Conservation (phyloP, 345 rosid species). For the Luvunga scandens region DNA sequence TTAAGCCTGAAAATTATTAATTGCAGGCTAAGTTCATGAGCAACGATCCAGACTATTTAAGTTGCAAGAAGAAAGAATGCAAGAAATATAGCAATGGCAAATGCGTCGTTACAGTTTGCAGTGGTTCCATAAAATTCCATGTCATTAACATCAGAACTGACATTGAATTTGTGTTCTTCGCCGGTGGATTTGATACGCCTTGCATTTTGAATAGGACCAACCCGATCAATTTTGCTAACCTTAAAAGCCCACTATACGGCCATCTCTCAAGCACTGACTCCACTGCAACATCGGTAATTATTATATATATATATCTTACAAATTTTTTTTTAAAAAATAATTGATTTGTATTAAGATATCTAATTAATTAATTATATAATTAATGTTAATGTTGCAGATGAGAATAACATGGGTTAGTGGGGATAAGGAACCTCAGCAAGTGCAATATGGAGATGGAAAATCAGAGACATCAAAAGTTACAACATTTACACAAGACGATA, state of each 20-base stretch:
- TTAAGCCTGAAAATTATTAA: too few species aligned
- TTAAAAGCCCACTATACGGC: conserved; percentile 47
- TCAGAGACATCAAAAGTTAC: conserved; percentile 36
- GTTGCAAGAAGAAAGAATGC: conserved; percentile 44
- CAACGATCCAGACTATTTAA: conserved; percentile 48
- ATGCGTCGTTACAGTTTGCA: conserved; percentile 36
- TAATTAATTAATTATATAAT: too few species aligned
- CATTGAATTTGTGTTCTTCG: conserved; percentile 54
- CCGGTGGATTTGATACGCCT: conserved; percentile 47
- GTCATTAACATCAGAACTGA: conserved; percentile 61
- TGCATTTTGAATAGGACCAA: conserved; percentile 42
- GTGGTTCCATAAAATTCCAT: conserved; percentile 46
- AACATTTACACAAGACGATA: conserved; percentile 52
- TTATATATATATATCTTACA: too few species aligned
- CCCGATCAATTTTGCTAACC: conserved; percentile 46
- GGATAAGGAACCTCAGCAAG: conserved; percentile 45
- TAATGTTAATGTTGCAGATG: conserved; percentile 37
- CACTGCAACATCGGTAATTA: conserved; percentile 45
- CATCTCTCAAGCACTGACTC: conserved; percentile 60
- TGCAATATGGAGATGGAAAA: conserved; percentile 48
- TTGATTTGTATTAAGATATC: too few species aligned
- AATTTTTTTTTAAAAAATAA: too few species aligned
- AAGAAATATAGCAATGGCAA: conserved; percentile 11
- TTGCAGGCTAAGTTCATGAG: conserved; percentile 49
- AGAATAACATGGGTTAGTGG: conserved; percentile 73